Percentiles rank a stretch among this genome's conserved stretches.
Conservation (phyloP, 2,329 filamentous ascomycete genomes). For the Fusarium burgessii region DNA sequence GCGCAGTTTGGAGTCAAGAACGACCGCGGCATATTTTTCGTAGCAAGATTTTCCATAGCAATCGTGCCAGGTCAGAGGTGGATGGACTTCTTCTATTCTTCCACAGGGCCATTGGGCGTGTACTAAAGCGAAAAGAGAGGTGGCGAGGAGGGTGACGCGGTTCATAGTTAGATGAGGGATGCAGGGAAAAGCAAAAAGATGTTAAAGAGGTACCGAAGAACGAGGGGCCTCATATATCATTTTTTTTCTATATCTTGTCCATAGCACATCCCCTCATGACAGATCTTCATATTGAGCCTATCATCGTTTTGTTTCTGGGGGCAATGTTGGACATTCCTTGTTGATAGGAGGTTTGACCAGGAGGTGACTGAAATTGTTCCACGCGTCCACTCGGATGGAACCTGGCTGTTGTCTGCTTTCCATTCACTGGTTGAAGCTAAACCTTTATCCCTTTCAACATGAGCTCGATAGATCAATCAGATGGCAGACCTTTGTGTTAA, state of each 20-base stretch:
- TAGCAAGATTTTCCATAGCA: neutral
- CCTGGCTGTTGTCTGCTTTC: fast-evolving
- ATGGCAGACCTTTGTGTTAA: too few species aligned
- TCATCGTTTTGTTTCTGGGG: too few species aligned
- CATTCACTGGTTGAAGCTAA: fast-evolving
- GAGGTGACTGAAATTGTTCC: fast-evolving
- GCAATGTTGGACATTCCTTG: neutral
- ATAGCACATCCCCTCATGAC: neutral
- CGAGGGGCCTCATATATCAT: fast-evolving
- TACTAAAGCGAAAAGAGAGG: neutral
- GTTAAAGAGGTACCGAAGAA: neutral
- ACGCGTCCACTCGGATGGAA: too few species aligned
- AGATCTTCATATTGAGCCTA: too few species aligned
- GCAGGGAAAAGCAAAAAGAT: neutral
- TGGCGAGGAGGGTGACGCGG: neutral
- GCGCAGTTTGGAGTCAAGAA: neutral
- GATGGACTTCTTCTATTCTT: neutral
- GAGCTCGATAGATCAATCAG: too few species aligned
- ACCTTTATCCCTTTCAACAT: too few species aligned
- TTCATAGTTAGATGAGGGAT: neutral
- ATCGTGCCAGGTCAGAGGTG: neutral
- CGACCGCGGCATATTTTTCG: neutral
- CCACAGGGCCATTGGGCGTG: neutral
- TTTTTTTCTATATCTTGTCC: too few species aligned
- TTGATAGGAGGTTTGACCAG: neutral